Evolutionary conservation across 2,329 filamentous ascomycete species (phyloP), one percentile per base, ranked within the genome.

Genomic region (Neodidymelliopsis sp.): DNA sequence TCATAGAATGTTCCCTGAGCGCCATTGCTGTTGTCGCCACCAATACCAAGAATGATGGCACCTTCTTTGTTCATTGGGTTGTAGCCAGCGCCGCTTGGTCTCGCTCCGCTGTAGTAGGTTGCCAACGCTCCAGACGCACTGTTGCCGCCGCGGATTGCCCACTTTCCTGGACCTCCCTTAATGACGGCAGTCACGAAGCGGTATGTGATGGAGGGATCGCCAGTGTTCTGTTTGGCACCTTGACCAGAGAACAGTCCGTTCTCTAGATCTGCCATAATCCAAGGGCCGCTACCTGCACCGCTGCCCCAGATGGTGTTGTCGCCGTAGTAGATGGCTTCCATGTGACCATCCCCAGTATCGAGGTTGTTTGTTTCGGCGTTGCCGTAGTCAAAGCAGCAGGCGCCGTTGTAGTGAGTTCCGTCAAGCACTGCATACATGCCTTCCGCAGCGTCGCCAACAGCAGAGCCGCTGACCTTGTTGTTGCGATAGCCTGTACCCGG

Each of bases 221-320:
- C 77, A 1, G 76, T 37, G 63, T 87, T 86, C 42, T 79, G 67
- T 1, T 60, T 65, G 2, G 75, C 19, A 49, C 65, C 76, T 1
- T 41, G 8, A 11, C 84, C 84, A 0, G 84, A 84, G 72, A 87
- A 88, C 2, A 88, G 71, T 3, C 83, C 82, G 53, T 88, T 86
- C 65, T 88, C 85, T 0, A 88, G 77, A 68, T 88, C 85, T 0
- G 84, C 85, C 84, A 88, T 87, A 57, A 88, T 65, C 85, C 85
- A 88, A 0, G 85, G 85, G 0, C 85, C 84, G 31, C 58, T 77
- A 33, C 84, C 84, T 4, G 80, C 46, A 7, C 85, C 85, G 6
- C 67, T 69, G 13, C 84, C 84, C 81, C 82, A 86, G 56, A 50
- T 49, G 0, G 75, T 83, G 65, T 62, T 79, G 64, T 74, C 72